Percentiles rank a stretch among this genome's conserved stretches.
These are phyloP conservation scores for Tylopilus vinaceipallidus DNA, from an alignment of 768 basidiomycete genomes.

Conservation along the genomic window DNA sequence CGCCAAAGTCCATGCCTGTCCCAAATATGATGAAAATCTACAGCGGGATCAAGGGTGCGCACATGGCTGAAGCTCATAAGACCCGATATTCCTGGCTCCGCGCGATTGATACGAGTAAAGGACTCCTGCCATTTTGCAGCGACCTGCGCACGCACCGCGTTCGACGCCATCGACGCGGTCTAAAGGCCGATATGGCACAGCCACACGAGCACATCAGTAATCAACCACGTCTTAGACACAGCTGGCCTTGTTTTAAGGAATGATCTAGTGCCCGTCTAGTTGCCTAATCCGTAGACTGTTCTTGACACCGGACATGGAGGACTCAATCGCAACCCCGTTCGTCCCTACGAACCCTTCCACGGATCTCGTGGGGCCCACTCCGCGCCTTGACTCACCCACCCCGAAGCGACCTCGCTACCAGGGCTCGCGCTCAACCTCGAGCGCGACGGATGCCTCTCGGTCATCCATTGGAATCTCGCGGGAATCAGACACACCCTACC, in stretches of 20 bases:
- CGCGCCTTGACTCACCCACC: constrained; percentile 6
- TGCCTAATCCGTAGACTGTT: too few species aligned
- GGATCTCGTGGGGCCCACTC: constrained; percentile 2
- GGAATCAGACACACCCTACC: constrained; percentile 12
- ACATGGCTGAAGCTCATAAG: constrained; percentile 66
- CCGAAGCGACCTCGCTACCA: constrained; percentile 9
- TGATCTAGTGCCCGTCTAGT: too few species aligned
- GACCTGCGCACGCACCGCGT: constrained; percentile 63
- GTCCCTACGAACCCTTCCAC: constrained; percentile 16
- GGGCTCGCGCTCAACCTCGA: constrained; percentile 7
- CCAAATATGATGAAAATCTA: constrained; percentile 2
- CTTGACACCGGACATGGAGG: constrained; percentile 24
- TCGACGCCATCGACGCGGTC: constrained; percentile 48
- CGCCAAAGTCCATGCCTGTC: constrained; percentile 62
- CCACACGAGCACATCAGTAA: constrained; percentile 16
- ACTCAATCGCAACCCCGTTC: constrained; percentile 15
- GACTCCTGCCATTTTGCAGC: constrained; percentile 71
- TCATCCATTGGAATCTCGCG: neutral
- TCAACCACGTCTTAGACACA: neutral
- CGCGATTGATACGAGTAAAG: constrained; percentile 60
- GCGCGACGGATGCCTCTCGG: neutral
- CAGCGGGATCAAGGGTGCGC: neutral
- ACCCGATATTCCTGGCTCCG: constrained; percentile 60
- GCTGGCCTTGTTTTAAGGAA: too few species aligned
- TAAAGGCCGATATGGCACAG: constrained; percentile 9